phyloP scores from a whole-genome alignment of 176 grass and related monocot genomes.

The Oryza punctata region DNA sequence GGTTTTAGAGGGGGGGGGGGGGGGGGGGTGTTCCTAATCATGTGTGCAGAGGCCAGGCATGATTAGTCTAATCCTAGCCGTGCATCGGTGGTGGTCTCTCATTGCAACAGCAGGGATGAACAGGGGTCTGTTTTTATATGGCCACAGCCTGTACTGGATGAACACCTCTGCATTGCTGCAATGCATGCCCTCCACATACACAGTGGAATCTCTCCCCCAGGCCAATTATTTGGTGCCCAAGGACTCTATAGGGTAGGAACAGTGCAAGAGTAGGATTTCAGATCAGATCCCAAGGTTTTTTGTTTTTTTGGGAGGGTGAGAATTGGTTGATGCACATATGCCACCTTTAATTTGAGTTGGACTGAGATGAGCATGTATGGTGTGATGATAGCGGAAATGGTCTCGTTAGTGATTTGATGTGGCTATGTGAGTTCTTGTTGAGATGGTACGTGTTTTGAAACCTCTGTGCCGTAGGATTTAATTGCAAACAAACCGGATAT shows the following conservation, averaged over 20 bases:
- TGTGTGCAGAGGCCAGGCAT: neutral
- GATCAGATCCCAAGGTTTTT: slow-evolving; percentile 3
- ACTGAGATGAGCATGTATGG: too few species aligned
- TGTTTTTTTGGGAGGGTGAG: too few species aligned
- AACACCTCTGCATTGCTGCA: neutral
- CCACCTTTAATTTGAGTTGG: neutral
- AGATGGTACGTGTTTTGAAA: too few species aligned
- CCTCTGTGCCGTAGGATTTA: too few species aligned
- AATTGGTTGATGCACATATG: neutral
- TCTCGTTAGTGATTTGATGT: too few species aligned
- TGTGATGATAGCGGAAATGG: too few species aligned
- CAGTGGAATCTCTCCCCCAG: neutral
- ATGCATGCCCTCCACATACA: slow-evolving; percentile 42
- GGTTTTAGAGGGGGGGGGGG: too few species aligned
- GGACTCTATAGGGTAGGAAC: slow-evolving; percentile 3
- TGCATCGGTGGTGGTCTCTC: slow-evolving; percentile 43
- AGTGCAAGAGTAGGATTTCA: neutral
- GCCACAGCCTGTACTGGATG: slow-evolving; percentile 21
- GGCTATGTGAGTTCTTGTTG: too few species aligned
- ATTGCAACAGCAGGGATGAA: slow-evolving; percentile 22
- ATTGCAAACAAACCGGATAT: too few species aligned
- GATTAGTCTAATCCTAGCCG: slow-evolving; percentile 34
- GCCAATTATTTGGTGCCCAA: slow-evolving; percentile 29
- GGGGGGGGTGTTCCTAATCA: neutral
- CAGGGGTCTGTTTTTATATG: neutral